Base-by-base conservation (phyloP, 108 stramenopile species). In the Epipyxis sp. region DNA sequence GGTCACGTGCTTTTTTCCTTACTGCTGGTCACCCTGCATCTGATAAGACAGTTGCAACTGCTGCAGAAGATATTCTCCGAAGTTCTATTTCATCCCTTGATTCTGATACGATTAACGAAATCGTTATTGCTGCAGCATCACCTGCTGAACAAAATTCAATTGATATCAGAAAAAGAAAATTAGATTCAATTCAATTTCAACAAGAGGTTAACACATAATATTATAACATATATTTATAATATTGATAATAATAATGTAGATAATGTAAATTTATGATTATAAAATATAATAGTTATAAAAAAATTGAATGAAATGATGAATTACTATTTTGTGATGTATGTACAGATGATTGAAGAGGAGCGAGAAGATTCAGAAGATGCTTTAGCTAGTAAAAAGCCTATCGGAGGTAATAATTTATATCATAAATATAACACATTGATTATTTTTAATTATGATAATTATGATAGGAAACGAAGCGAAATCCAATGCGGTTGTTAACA, bases 31-130 rank as follows among this genome's bases (percentile, higher is more conserved):
- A 61, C 59, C 42, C 32, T 42, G 59, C 1, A 44, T 46, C 39
- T 29, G 27, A 41, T 30, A 74, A 39, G 45, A 69, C 40, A 29
- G 44, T 40, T 58, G 57, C 1, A 59, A 41, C 43, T n/a, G n/a
- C n/a, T n/a, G n/a, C n/a, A 76, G 45, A 43, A 69, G 58, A 10
- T 57, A 91, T 91, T 62, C 79, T 98, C 44, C 91, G 88, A 35
- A 92, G 95, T 83, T 91, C 94, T 16, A 94, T 98, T 81, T 90
- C 92, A 45, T 91, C 92, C 29, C 86, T 98, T 78, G 97, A 95
- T 77, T 91, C 94, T 74, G 92, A 92, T 44, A 92, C 95, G 37
- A 77, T 98, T 58, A 94, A 95, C 74, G 97, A 98, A 84, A 93
- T 95, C 39, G 86, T 98, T n/a, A 80, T 96, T 27, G 91, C 92